Base-by-base conservation (phyloP, 305 asterid genomes). In the Plantago coronopus region DNA sequence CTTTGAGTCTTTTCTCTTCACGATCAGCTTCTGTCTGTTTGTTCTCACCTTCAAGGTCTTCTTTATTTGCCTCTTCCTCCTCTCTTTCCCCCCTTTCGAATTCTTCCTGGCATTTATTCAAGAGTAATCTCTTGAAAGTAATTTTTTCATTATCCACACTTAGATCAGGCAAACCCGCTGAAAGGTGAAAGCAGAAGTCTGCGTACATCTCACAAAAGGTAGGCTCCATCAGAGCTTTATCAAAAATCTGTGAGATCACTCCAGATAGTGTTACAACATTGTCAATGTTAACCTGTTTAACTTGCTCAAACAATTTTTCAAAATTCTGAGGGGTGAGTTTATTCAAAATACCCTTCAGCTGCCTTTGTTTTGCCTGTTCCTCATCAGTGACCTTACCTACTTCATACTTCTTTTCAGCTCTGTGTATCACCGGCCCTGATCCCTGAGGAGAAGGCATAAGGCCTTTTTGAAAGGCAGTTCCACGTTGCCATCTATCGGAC, bases 131-230 rank as follows among this genome's bases (percentile, higher is more conserved):
- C 79, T 82, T 86, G 76, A 89, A 89, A 21, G 88, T 86, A 49
- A 82, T 78, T 59, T 59, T 86, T 70, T 86, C 77, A 68, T 76
- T 59, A 34, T 81, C 88, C 71, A 80, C 89, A 34, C 76, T 76
- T 45, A 89, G 69, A 57, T 83, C 85, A 21, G 95, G 96, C 21
- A 89, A 77, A 70, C 55, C 96, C 15, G 68, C 72, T 29, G 96
- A 83, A 23, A 89, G 91, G 70, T 78, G 85, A 76, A 44, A 74
- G 70, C 95, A 89, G 74, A 89, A 89, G 67, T 78, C 58, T 48
- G 95, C 95, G 55, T 89, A 89, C 96, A 86, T 89, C 77, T 88
- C 95, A 57, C 95, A 86, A 75, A 88, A 88, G 58, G 95, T 86
- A 27, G 96, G 96, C 66, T 89, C 96, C 89, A 79, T 86, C 64